Base-by-base conservation (phyloP, 2,329 filamentous ascomycete genomes). In the Stachybotrys elegans region DNA sequence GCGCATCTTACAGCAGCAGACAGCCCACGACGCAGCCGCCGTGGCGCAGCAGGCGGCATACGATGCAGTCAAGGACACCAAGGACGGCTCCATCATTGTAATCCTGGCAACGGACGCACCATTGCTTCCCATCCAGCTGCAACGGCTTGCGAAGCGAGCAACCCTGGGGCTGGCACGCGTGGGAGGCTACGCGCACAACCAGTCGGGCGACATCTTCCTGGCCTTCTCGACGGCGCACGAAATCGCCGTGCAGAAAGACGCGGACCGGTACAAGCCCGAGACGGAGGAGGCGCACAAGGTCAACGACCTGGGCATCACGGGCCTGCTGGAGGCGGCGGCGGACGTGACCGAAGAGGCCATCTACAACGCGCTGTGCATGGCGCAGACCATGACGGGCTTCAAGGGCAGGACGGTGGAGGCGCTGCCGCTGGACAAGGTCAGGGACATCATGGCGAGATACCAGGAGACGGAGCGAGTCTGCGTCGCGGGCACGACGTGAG, bases 311-410 rank as follows among this genome's bases (percentile, higher is more conserved):
- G 78, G 73, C 4, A 80, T 85, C 47, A 80, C 83, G 50, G 72
- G 72, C 1, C 60, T 83, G 46, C 81, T 86, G 49, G 74, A 81
- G 57, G 81, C 79, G 2, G 74, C 71, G 4, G 76, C 78, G 0
- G 81, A 86, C 54, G 76, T 75, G 0, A 79, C 78, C 0, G 81
- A 86, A 56, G 82, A 86, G 60, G 73, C 79, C 1, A 83, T 86
- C 44, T 75, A 81, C 48, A 86, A 86, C 57, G 75, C 76, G 1
- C 61, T 85, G 11, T 82, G 72, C 45, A 81, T 76, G 66, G 78
- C 80, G 1, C 72, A 79, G 51, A 77, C 73, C 0, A 77, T 79
- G 66, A 71, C 67, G 1, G 79, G 79, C 0, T 70, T 73, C 34
- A 65, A 70, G 32, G 77, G 71, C 2, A 60, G 66, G 16, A 73